These are phyloP conservation scores for Populus euphratica DNA, from an alignment of 345 rosid genomes.

Conservation along the genomic window DNA sequence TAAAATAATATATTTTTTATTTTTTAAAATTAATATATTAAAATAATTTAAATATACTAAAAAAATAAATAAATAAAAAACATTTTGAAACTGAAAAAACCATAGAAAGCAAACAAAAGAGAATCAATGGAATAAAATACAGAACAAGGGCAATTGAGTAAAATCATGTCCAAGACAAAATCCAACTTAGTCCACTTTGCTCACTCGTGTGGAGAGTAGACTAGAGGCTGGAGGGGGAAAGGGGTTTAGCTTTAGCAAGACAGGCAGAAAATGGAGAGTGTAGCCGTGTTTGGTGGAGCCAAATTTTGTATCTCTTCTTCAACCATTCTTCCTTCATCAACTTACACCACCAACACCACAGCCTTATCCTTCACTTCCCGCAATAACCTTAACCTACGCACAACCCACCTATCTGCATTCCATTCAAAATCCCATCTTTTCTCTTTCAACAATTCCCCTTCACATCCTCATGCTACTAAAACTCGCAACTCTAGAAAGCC, in stretches of 20 bases:
- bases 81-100: too few species aligned
- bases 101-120: not conserved
- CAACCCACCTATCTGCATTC: slow-evolving; percentile 46
- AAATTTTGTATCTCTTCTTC: slow-evolving; percentile 13
- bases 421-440: slow-evolving; percentile 49
- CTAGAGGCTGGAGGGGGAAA: not conserved
- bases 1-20: too few species aligned
- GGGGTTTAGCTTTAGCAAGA: not conserved
- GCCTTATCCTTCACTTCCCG: slow-evolving; percentile 17
- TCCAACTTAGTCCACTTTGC: too few species aligned
- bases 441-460: slow-evolving; percentile 28
- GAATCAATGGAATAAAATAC: not conserved
- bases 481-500: slow-evolving; percentile 38
- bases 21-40: too few species aligned
- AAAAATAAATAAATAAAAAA: too few species aligned
- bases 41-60: too few species aligned
- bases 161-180: not conserved
- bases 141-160: slow-evolving; percentile 7
- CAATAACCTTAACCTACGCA: slow-evolving; percentile 23
- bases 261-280: slow-evolving; percentile 29
- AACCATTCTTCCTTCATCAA: slow-evolving; percentile 14
- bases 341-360: slow-evolving; percentile 2
- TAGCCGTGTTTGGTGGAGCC: slow-evolving; percentile 22
- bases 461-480: slow-evolving; percentile 27
- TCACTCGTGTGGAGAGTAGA: not conserved